These are phyloP conservation scores for Hypoxylon sp. DNA, from an alignment of 2,329 filamentous ascomycete genomes.

Conservation along the genomic window DNA sequence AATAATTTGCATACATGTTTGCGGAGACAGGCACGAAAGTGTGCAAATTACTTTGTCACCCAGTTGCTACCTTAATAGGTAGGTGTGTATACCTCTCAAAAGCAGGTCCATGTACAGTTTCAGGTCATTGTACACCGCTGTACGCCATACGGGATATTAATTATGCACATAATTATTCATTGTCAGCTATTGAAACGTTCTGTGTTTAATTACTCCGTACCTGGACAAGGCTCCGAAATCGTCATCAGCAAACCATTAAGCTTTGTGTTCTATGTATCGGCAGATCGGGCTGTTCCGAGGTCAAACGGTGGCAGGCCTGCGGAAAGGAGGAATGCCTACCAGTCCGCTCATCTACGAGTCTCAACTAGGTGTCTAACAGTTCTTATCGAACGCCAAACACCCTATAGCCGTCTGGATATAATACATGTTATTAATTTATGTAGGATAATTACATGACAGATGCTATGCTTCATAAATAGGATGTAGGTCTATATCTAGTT, in stretches of 20 bases:
- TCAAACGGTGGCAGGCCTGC: background rate
- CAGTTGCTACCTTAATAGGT: too few relatives aligned
- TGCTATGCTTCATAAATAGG: background rate
- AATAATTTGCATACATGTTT: too few relatives aligned
- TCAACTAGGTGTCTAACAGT: background rate
- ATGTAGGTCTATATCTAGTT: conserved; percentile 7
- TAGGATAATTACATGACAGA: background rate
- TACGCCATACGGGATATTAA: background rate
- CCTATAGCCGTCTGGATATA: background rate
- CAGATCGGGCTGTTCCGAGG: background rate
- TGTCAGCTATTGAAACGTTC: conserved; percentile 1
- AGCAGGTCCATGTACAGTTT: background rate
- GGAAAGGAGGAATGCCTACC: background rate
- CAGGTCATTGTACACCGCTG: background rate
- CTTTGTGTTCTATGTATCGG: background rate
- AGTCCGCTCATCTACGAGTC: background rate
- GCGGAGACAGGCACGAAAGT: too few relatives aligned
- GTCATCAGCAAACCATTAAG: conserved; percentile 2
- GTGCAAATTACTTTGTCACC: too few relatives aligned
- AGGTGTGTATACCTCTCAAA: too few relatives aligned
- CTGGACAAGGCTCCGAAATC: conserved; percentile 3
- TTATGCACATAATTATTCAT: conserved; percentile 24
- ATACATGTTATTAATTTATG: conserved; percentile 16
- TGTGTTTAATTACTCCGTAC: conserved; percentile 17
- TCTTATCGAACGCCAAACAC: background rate